Base-by-base conservation (phyloP, 1,284 basidiomycete species). In the Stygiomarasmius scandens region DNA sequence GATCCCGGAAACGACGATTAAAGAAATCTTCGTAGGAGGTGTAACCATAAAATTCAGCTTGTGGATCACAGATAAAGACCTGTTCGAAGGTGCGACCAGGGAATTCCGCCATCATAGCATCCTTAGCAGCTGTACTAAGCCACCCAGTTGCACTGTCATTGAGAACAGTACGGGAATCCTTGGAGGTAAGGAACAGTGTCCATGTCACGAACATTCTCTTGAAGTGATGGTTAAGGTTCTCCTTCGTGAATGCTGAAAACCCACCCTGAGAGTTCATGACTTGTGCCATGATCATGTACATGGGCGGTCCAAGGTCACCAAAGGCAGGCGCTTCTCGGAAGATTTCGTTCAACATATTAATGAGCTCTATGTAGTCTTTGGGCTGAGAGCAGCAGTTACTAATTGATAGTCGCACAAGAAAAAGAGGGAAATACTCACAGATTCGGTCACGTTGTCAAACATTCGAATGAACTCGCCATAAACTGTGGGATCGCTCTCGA, bases 11-110 rank as follows among this genome's bases (percentile, higher is more conserved):
- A 0, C 57, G 53, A 9, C 77, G 67, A 19, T 70, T 77, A 67
- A 79, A 81, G 68, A 77, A 81, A 57, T 74, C 71, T 61, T 79
- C 78, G 76, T 75, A 81, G 32, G 72, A 75, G 23, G 58, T 70
- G 61, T 68, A 82, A 1, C 79, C 78, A 54, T 73, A 62, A 55
- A 74, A 63, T 23, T 65, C 52, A 0, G 64, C 67, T 14, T 61
- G 61, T 1, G 74, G 73, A 59, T 80, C 64, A 62, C 73, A 78
- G n/a, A 60, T 51, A 36, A 58, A 63, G 3, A 71, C 72, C 14
- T 68, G 58, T 5, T 63, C 65, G 48, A 70, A 66, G 59, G 73
- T 74, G 16, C 54, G 27, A 10, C 51, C 56, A 5, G 68, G 54
- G 25, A 71, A 73, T 14, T 68, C 73, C 56, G 27, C 16, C 45